Evolutionary conservation across 2,329 filamentous ascomycete species (phyloP).

Genomic region (Epichloe sylvatica): DNA sequence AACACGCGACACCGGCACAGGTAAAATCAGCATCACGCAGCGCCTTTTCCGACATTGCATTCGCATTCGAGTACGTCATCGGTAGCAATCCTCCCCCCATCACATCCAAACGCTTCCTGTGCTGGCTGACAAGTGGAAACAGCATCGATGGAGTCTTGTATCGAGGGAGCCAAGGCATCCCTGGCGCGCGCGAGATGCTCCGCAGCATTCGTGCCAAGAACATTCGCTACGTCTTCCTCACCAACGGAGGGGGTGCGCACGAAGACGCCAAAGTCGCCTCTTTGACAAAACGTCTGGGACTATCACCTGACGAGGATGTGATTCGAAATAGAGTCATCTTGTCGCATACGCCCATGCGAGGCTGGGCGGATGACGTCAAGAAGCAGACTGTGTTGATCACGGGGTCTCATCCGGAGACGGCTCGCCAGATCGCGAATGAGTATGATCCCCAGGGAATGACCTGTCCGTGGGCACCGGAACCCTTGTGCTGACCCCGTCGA

Average conservation of each 20-base stretch:
- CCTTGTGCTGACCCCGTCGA: background rate
- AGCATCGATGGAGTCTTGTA: slow-evolving; percentile 90
- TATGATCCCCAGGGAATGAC: slow-evolving; percentile 15
- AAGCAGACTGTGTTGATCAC: slow-evolving; percentile 54
- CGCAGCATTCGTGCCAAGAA: slow-evolving; percentile 55
- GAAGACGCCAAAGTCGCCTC: slow-evolving; percentile 37
- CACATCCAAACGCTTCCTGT: background rate
- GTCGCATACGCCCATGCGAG: slow-evolving; percentile 78
- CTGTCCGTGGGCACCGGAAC: too few species aligned
- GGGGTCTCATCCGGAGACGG: slow-evolving; percentile 53
- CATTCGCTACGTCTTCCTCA: slow-evolving; percentile 87
- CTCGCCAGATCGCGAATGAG: slow-evolving; percentile 58
- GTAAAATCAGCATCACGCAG: slow-evolving; percentile 8
- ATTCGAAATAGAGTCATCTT: slow-evolving; percentile 41
- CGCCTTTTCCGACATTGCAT: slow-evolving; percentile 20
- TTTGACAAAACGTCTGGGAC: slow-evolving; percentile 18
- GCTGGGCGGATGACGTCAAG: slow-evolving; percentile 28
- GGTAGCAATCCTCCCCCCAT: background rate
- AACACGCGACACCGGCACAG: background rate
- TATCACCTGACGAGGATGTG: slow-evolving; percentile 19
- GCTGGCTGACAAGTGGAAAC: background rate
- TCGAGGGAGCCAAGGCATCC: slow-evolving; percentile 64
- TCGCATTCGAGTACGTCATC: slow-evolving; percentile 23
- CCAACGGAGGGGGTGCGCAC: slow-evolving; percentile 82
- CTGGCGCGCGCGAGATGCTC: slow-evolving; percentile 62